These are phyloP conservation scores for Posidonia australis DNA, from an alignment of 106 monocot genomes.

Conservation along the genomic window DNA sequence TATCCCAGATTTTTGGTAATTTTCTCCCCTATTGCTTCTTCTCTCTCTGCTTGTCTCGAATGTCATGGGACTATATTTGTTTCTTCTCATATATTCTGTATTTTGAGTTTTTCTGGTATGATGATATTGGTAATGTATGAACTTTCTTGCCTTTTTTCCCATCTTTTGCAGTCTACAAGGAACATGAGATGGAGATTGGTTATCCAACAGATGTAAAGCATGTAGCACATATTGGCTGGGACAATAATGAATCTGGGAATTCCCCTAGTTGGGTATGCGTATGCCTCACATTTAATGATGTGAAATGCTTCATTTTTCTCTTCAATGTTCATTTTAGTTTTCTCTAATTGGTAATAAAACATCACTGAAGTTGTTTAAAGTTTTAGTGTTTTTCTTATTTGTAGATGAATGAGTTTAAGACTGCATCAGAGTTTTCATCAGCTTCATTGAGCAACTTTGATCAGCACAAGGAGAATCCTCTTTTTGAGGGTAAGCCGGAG, in stretches of 20 bases:
- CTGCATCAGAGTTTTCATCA: constrained; percentile 45
- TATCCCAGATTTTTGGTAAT: constrained; percentile 74
- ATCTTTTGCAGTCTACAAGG: constrained; percentile 40
- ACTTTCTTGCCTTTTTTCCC: background rate
- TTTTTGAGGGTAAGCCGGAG: constrained; percentile 19
- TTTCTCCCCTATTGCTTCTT: background rate
- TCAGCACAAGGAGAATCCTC: constrained; percentile 33
- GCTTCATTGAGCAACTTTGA: constrained; percentile 27
- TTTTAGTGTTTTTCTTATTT: background rate
- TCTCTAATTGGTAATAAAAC: background rate
- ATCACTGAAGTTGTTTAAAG: no score
- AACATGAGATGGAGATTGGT: constrained; percentile 90
- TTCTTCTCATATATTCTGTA: background rate
- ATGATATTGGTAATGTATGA: background rate
- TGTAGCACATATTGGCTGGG: constrained; percentile 83
- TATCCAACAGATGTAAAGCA: constrained; percentile 89
- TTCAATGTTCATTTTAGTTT: background rate
- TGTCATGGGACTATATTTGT: background rate
- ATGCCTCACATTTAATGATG: background rate
- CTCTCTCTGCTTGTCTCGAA: background rate
- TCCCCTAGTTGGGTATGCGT: constrained; percentile 69
- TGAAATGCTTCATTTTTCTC: background rate
- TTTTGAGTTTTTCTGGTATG: background rate
- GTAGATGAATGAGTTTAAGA: constrained; percentile 64
- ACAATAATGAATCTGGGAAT: constrained; percentile 22